Evolutionary conservation across 495 filamentous ascomycete species (phyloP), one percentile per base, ranked within the genome.

Genomic region (Cryomyces minteri): DNA sequence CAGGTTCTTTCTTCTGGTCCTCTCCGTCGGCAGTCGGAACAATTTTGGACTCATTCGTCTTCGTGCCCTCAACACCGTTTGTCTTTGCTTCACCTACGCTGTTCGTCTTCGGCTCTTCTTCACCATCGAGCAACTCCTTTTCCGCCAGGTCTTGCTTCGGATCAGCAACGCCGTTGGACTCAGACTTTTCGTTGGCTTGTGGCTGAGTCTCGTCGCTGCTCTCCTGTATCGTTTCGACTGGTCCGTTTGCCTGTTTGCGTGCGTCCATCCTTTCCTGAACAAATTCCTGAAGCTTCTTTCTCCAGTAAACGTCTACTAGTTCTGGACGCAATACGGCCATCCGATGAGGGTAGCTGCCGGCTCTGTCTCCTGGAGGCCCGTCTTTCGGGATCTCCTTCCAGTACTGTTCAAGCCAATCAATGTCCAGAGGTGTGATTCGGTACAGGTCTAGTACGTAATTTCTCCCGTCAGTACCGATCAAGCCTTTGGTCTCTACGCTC

Each of bases 391-490:
- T 51, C 39, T 71, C 65, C 31, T 55, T 54, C 52, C 70, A 69
- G 49, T 79, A 62, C 58, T 84, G 77, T 53, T 96, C 87, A 50
- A 94, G 71, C 85, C 92, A 99, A 31, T 65, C 57, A 41, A 94
- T 77, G 69, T 99, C 92, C 41, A 96, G 59, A 28, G 92, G 92
- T 8, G 92, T 90, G 45, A 94, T 77, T 47, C 92, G 77, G 65
- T 99, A 99, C 50, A 99, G 62, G 58, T 99, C 92, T 41, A 99
- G 76, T 9, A 94, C 88, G 58, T 99, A 99, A 58, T 94, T 95
- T 48, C 92, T 69, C 18, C 88, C 90, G 57, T 99, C 92, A 0
- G 92, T 96, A n/a, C 92, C 92, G 40, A 95, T 66, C 6, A 99
- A 71, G 29, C 92, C 92, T 69, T 99, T 99, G 25, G 92, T 99